These are phyloP conservation scores for Pseudocercospora crystallina DNA, from an alignment of 2,329 filamentous ascomycete species.

Conservation along the genomic window DNA sequence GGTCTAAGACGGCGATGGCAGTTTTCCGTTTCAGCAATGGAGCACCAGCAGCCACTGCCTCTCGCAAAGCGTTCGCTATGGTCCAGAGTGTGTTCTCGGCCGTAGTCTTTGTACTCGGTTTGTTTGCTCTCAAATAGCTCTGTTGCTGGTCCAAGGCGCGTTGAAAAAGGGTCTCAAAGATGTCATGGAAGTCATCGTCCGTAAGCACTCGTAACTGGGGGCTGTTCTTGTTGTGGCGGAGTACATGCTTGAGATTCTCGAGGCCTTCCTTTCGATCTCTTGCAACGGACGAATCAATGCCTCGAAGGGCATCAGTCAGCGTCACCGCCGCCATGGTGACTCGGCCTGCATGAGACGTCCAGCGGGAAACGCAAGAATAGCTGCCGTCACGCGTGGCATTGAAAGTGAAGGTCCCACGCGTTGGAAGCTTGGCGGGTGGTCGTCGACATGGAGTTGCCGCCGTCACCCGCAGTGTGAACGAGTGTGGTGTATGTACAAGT, in stretches of 20 bases:
- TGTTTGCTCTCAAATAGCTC: constrained; percentile 55
- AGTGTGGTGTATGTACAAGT: too few species aligned
- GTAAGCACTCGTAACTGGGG: constrained; percentile 52
- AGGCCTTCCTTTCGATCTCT: constrained; percentile 53
- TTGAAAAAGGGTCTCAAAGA: constrained; percentile 78
- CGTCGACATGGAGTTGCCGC: too few species aligned
- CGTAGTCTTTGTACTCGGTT: constrained; percentile 39
- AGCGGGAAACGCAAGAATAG: background rate
- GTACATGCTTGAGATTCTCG: constrained; percentile 56
- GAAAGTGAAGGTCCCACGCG: background rate
- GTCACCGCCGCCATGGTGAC: constrained; percentile 15
- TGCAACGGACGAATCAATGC: constrained; percentile 26
- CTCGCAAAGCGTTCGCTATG: constrained; percentile 70
- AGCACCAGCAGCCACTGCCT: constrained; percentile 68
- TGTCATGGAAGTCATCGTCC: constrained; percentile 76
- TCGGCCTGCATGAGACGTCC: too few species aligned
- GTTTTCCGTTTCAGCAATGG: constrained; percentile 67
- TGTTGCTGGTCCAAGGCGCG: constrained; percentile 68
- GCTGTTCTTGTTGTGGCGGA: constrained; percentile 53
- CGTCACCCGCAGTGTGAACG: too few species aligned
- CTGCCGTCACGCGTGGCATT: background rate
- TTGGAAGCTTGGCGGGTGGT: too few species aligned
- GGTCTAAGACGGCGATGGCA: constrained; percentile 73
- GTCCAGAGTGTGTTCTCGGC: constrained; percentile 61
- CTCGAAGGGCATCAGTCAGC: constrained; percentile 6